Evolutionary conservation across 306 rosid species (phyloP), one percentile per base, ranked within the genome.

Genomic region (apple (Malus domestica)): DNA sequence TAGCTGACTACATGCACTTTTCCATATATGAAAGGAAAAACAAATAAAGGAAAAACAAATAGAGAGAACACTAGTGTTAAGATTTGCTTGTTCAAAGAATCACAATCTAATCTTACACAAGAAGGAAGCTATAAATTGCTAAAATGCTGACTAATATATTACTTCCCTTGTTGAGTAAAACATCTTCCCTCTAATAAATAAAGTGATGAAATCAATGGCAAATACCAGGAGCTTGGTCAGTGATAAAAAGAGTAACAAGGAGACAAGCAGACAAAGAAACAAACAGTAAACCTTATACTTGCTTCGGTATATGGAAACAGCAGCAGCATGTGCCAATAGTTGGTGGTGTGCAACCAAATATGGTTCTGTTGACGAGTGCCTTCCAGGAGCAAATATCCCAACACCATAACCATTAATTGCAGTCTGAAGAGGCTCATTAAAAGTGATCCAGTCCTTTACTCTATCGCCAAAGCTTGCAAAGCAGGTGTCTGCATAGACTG

Each of bases 341-440:
- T 93, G 97, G 83, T 93, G 91, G 80, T 93, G 97, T 71, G 93
- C 88, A 54, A 76, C 93, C 84, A 88, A 86, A 84, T 87, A 93
- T 68, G 91, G 96, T 82, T 93, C 97, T 65, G 83, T 74, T 59
- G 71, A 73, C 62, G 89, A 3, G 76, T n/a, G 3, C 81, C 93
- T 93, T 79, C 98, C 98, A 4, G 98, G 98, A 68, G 98, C 97
- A 85, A 83, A 83, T 49, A 68, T 71, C 57, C 84, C 98, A 23
- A 4, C 0, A 82, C 81, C 89, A 69, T 87, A 85, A 69, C 98
- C 98, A 72, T 91, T 87, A n/a, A 91, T 76, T 2, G 98, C 74
- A 77, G 97, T 91, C 85, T 91, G 96, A 79, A 88, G 89, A 71
- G 98, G 98, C 86, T 93, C 98, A 73, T 93, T 93, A 70, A 91